Evolutionary conservation across 495 filamentous ascomycete species (phyloP), one percentile per base, ranked within the genome.

Genomic region (Tuber microsphaerosporum): DNA sequence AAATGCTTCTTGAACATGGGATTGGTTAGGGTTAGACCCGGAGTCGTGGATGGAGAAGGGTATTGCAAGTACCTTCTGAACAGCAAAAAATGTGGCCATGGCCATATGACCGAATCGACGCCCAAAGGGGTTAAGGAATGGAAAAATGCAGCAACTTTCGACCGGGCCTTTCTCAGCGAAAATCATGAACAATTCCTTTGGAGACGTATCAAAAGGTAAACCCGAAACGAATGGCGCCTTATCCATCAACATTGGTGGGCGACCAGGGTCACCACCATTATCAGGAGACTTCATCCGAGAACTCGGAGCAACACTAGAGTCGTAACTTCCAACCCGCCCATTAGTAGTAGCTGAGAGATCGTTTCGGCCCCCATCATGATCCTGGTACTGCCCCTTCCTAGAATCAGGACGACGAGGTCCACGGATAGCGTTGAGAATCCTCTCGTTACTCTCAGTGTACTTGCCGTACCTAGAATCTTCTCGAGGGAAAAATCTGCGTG

Each of bases 41-140:
- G 31, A 20, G 69, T 42, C 34, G 12, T 22, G 2, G 42, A 56
- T 6, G 22, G 31, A 34, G 5, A 39, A 48, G 16, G 9, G 72
- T 20, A 14, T 56, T 65, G n/a, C 56, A 71, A 46, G 9, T 74
- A 83, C 81, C 79, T 83, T 83, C 70, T 83, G 78, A 3, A 81
- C 81, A 61, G 70, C 72, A 69, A 77, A 83, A 41, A 81, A 83
- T 31, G 79, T 73, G 14, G 68, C 71, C 81, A 83, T 83, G 8
- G 79, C 75, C 71, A 83, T 70, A 73, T 83, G 78, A 10, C 76
- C 81, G 73, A 79, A 83, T n/a, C 81, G 76, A 43, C 81, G 81
- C 51, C 80, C 82, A 45, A 69, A 41, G 3, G 48, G 16, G 74
- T 83, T 81, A 14, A 74, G 70, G 9, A 70, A 74, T 20, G 78